phyloP scores from a whole-genome alignment of 2,329 filamentous ascomycete genomes.

The Cadophora luteo-olivacea region DNA sequence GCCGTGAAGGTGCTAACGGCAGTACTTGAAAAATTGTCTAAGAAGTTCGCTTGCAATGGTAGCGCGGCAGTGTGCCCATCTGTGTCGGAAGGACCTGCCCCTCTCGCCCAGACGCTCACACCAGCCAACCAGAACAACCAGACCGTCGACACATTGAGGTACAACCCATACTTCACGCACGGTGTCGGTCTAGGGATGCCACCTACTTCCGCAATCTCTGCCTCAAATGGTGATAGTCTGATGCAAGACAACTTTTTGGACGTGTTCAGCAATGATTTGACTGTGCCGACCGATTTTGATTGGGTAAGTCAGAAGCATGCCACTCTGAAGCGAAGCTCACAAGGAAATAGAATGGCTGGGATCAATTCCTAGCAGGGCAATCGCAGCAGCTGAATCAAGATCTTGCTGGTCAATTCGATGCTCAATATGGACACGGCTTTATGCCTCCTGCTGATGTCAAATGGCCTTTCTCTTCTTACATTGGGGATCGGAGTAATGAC shows the following conservation, averaged over 20 bases:
- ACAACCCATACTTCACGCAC: constrained; percentile 25
- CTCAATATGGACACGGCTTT: constrained; percentile 28
- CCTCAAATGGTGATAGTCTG: constrained; percentile 17
- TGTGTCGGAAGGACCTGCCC: not conserved
- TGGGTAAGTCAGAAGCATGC: constrained; percentile 31
- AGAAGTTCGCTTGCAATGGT: constrained; percentile 16
- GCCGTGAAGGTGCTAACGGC: constrained; percentile 32
- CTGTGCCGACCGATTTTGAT: constrained; percentile 33
- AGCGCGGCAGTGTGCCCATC: not conserved
- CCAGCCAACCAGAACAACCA: constrained; percentile 13
- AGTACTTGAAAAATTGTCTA: constrained; percentile 31
- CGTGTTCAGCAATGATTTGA: constrained; percentile 29
- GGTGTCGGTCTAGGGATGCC: constrained; percentile 14
- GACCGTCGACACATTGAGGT: constrained; percentile 21
- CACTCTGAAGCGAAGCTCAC: constrained; percentile 3
- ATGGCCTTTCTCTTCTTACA: not conserved
- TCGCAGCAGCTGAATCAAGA: constrained; percentile 13
- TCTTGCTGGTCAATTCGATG: constrained; percentile 9
- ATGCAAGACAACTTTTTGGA: constrained; percentile 35
- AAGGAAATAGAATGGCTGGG: constrained; percentile 33
- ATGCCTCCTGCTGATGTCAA: constrained; percentile 12
- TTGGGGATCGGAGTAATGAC: not conserved
- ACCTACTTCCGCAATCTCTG: not conserved
- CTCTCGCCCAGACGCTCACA: not conserved
- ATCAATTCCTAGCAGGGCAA: constrained; percentile 31